Conservation (phyloP, 2,329 filamentous ascomycete species). For the Xylariales sp. region DNA sequence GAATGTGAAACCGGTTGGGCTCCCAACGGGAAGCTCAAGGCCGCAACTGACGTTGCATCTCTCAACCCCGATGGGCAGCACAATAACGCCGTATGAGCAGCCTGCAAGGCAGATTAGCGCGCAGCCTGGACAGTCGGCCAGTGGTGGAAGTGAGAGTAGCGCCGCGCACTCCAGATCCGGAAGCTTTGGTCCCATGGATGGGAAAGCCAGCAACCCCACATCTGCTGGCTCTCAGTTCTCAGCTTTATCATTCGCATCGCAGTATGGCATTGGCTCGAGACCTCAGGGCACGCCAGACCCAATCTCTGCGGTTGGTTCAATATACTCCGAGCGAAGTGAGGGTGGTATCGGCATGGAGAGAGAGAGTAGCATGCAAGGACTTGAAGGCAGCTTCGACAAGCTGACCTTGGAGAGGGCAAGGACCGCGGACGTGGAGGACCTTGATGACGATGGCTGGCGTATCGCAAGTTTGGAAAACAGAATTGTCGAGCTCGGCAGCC, state of each 20-base stretch:
- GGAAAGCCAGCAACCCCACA: constrained; percentile 73
- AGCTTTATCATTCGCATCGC: constrained; percentile 72
- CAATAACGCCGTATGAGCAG: constrained; percentile 66
- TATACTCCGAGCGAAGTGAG: constrained; percentile 78
- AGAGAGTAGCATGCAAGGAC: constrained; percentile 72
- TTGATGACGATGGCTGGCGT: constrained; percentile 93
- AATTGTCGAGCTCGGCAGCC: constrained; percentile 80
- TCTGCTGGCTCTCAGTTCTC: constrained; percentile 88
- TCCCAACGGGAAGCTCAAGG: constrained; percentile 41
- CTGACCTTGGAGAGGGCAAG: constrained; percentile 77
- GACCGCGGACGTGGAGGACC: constrained; percentile 83
- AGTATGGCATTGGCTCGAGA: constrained; percentile 63
- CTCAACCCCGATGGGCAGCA: constrained; percentile 83
- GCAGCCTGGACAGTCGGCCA: constrained; percentile 62
- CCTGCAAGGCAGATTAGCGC: constrained; percentile 45
- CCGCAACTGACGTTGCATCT: constrained; percentile 72
- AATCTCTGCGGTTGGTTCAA: constrained; percentile 79
- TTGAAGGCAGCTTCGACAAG: constrained; percentile 71
- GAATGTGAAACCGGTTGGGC: constrained; percentile 70
- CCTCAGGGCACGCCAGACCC: constrained; percentile 74
- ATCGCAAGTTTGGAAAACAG: constrained; percentile 85
- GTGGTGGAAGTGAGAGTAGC: constrained; percentile 76
- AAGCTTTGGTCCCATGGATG: constrained; percentile 75
- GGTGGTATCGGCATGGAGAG: constrained; percentile 74
- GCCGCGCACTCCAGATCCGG: constrained; percentile 75